phyloP scores from a whole-genome alignment of 2,329 filamentous ascomycete species.

The Akanthomyces muscarius region DNA sequence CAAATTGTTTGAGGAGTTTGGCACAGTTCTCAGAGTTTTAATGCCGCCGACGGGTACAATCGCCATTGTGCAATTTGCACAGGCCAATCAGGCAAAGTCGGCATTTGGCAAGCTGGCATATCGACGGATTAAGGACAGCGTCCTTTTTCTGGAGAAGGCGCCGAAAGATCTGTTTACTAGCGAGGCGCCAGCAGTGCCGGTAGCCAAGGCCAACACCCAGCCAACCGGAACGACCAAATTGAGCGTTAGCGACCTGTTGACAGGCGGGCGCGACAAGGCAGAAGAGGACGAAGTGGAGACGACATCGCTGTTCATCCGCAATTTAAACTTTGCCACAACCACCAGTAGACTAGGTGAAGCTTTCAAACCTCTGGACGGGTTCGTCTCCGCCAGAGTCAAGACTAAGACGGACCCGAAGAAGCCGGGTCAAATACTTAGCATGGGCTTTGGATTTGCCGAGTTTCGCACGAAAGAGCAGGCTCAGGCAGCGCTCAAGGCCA shows the following conservation, averaged over 20 bases:
- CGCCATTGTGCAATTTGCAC: slow-evolving; percentile 84
- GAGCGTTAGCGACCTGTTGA: slow-evolving; percentile 65
- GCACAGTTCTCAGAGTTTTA: slow-evolving; percentile 73
- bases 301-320: slow-evolving; percentile 87
- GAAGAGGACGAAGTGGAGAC: slow-evolving; percentile 57
- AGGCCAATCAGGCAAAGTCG: slow-evolving; percentile 72
- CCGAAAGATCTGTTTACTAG: slow-evolving; percentile 71
- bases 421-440: slow-evolving; percentile 81
- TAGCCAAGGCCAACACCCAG: slow-evolving; percentile 32
- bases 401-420: slow-evolving; percentile 92
- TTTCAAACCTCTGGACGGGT: slow-evolving; percentile 80
- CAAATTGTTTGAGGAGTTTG: slow-evolving; percentile 79
- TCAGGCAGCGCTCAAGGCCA: slow-evolving; percentile 72
- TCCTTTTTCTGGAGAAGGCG: slow-evolving; percentile 90
- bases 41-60: slow-evolving; percentile 93
- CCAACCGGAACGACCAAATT: slow-evolving; percentile 53
- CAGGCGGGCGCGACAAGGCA: slow-evolving; percentile 44
- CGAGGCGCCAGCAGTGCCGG: slow-evolving; percentile 21
- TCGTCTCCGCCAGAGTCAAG: slow-evolving; percentile 85
- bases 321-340: slow-evolving; percentile 88
- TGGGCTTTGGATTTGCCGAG: slow-evolving; percentile 95
- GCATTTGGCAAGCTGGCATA: slow-evolving; percentile 86
- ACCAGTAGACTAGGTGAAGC: slow-evolving; percentile 69
- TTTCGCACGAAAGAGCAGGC: slow-evolving; percentile 77
- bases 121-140: slow-evolving; percentile 82